These are phyloP conservation scores for Chytriomyces sp. DNA, from an alignment of 192 early-diverging fungal species.

Conservation along the genomic window DNA sequence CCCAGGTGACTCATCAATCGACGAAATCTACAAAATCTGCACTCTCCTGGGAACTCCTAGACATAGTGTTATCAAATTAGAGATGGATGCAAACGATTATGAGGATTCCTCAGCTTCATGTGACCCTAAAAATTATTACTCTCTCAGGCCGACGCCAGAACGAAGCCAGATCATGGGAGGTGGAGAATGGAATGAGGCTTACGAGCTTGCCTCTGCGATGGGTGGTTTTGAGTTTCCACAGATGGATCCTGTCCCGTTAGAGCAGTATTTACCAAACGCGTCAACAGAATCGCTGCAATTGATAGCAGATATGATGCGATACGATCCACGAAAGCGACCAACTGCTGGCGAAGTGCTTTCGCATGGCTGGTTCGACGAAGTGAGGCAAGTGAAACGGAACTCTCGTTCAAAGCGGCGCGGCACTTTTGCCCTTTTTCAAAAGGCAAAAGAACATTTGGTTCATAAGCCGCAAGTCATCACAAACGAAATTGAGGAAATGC, in stretches of 20 bases:
- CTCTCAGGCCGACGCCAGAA: background rate
- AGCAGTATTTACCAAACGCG: background rate
- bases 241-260: slow-evolving; percentile 28
- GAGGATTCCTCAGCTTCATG: background rate
- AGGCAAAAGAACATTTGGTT: too few relatives aligned
- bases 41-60: slow-evolving; percentile 71
- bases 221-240: slow-evolving; percentile 27
- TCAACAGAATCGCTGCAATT: slow-evolving; percentile 42
- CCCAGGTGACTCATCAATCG: slow-evolving; percentile 80
- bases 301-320: slow-evolving; percentile 71
- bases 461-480: too few relatives aligned
- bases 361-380: slow-evolving; percentile 61
- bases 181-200: slow-evolving; percentile 31
- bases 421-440: too few relatives aligned
- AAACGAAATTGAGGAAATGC: too few relatives aligned
- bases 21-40: slow-evolving; percentile 79
- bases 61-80: too few relatives aligned
- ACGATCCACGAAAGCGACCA: slow-evolving; percentile 75
- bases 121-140: slow-evolving; percentile 4
- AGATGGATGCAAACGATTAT: background rate
- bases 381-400: slow-evolving; percentile 39
- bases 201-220: slow-evolving; percentile 32
- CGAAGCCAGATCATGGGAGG: slow-evolving; percentile 24
- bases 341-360: slow-evolving; percentile 71
- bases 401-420: too few relatives aligned